Conservation (phyloP, 108 stramenopile genomes). For the Cyclotella sp. region DNA sequence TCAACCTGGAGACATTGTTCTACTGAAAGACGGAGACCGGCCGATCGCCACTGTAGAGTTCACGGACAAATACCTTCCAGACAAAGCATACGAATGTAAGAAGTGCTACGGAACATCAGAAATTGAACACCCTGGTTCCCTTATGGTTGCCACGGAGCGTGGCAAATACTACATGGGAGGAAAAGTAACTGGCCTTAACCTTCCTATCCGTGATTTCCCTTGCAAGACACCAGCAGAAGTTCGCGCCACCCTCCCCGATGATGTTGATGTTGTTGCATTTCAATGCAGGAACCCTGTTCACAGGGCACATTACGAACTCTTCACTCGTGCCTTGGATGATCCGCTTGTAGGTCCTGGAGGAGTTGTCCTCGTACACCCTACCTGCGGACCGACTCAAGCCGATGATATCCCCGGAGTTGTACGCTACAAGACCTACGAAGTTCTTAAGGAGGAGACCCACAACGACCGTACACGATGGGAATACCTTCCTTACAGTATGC, state of each 20-base stretch:
- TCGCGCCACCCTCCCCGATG: slow-evolving; percentile 92
- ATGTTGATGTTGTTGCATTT: slow-evolving; percentile 98
- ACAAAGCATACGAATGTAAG: slow-evolving; percentile 94
- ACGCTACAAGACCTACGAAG: slow-evolving; percentile 98
- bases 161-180: slow-evolving; percentile 99
- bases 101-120: slow-evolving; percentile 97
- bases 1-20: slow-evolving; percentile 88
- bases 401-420: slow-evolving; percentile 93
- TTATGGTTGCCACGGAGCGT: slow-evolving; percentile 98
- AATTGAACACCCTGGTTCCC: slow-evolving; percentile 97
- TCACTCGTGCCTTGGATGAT: slow-evolving; percentile 97
- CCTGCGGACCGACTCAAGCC: slow-evolving; percentile 98
- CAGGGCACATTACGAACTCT: slow-evolving; percentile 99
- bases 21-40: slow-evolving; percentile 95
- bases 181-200: slow-evolving; percentile 95
- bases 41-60: slow-evolving; percentile 95
- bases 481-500: slow-evolving; percentile 99
- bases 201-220: slow-evolving; percentile 96
- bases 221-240: slow-evolving; percentile 97
- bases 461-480: slow-evolving; percentile 97
- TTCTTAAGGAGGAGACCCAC: slow-evolving; percentile 93
- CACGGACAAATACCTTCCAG: slow-evolving; percentile 92
- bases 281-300: slow-evolving; percentile 99
- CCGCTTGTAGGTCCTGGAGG: slow-evolving; percentile 87
- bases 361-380: slow-evolving; percentile 98